Evolutionary conservation across 2,329 filamentous ascomycete genomes (phyloP).

Genomic region (Didymella exigua): DNA sequence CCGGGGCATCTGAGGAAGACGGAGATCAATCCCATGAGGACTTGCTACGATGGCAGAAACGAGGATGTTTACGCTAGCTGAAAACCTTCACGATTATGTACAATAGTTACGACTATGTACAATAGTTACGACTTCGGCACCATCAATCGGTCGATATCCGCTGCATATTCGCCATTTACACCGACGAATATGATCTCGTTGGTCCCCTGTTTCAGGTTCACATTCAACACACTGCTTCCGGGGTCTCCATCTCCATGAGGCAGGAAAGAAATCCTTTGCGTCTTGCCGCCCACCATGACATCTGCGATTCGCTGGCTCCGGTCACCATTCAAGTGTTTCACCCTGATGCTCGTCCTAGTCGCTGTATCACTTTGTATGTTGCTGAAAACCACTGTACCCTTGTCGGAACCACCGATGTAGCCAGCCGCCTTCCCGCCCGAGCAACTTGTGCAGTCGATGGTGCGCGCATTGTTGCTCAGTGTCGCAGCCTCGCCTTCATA

Average conservation of each 20-base stretch:
- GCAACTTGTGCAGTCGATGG: constrained; percentile 58
- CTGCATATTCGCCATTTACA: constrained; percentile 54
- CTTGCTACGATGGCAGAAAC: neutral
- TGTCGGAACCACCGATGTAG: constrained; percentile 49
- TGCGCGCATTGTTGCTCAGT: constrained; percentile 54
- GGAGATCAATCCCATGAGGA: neutral
- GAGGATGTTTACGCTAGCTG: neutral
- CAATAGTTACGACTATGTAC: neutral
- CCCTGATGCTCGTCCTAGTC: constrained; percentile 58
- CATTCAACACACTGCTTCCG: constrained; percentile 56
- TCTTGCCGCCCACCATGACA: constrained; percentile 62
- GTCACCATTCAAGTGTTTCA: constrained; percentile 65
- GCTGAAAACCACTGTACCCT: constrained; percentile 59
- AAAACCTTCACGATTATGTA: neutral
- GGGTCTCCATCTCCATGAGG: constrained; percentile 55
- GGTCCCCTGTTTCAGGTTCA: constrained; percentile 54
- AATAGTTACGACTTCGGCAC: constrained; percentile 54
- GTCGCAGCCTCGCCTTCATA: constrained; percentile 60
- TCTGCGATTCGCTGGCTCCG: constrained; percentile 58
- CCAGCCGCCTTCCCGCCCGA: constrained; percentile 58
- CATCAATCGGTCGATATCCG: constrained; percentile 61
- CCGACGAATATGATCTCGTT: constrained; percentile 58
- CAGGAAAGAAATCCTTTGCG: constrained; percentile 61
- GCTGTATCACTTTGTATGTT: constrained; percentile 53
- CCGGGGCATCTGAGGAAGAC: neutral